Conservation (phyloP, 2,329 filamentous ascomycete genomes). For the Verticillium tricorpus region DNA sequence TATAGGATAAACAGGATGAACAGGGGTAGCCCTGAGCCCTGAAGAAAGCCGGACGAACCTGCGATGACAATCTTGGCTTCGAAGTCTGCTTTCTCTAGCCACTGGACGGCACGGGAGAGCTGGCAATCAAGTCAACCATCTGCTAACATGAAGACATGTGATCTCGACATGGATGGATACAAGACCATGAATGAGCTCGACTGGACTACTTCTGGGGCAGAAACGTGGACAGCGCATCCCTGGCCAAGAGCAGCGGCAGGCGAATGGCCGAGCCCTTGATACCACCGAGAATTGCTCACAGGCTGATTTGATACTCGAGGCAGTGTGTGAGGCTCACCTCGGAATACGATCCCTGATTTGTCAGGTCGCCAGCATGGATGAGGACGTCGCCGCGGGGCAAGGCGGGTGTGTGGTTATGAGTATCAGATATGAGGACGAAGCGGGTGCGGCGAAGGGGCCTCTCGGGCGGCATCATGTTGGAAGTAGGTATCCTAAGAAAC, state of each 20-base stretch:
- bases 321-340: slow-evolving; percentile 33
- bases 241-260: too few species aligned
- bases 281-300: too few species aligned
- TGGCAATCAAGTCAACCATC: slow-evolving; percentile 10
- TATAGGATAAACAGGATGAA: background rate
- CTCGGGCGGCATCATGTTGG: background rate
- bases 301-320: too few species aligned
- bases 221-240: too few species aligned
- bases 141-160: slow-evolving; percentile 4
- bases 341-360: slow-evolving; percentile 62
- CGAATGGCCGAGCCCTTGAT: background rate
- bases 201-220: too few species aligned
- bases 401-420: slow-evolving; percentile 62
- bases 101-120: slow-evolving; percentile 57
- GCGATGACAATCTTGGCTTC: slow-evolving; percentile 68
- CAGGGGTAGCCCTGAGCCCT: background rate
- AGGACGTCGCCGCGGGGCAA: slow-evolving; percentile 69
- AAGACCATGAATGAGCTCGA: too few species aligned
- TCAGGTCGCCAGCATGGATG: slow-evolving; percentile 72
- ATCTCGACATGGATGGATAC: too few species aligned
- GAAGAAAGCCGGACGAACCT: slow-evolving; percentile 35
- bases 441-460: slow-evolving; percentile 47
- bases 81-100: slow-evolving; percentile 64
- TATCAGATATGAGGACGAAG: slow-evolving; percentile 74
- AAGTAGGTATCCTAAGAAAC: background rate